Base-by-base conservation (phyloP, 352 stramenopile genomes). In the Globisporangium emineosum region DNA sequence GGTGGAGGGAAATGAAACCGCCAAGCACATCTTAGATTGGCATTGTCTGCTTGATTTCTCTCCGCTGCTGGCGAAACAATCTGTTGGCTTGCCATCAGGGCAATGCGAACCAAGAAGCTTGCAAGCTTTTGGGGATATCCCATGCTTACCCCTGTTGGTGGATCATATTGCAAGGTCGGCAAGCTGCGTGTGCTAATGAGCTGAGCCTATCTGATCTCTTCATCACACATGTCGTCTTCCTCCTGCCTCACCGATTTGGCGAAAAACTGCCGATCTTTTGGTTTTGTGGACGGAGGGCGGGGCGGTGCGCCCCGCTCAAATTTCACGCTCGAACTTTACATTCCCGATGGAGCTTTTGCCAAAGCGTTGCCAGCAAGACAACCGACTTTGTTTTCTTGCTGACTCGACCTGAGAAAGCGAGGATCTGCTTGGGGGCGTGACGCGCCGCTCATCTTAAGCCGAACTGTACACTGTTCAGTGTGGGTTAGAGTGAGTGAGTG, bases 321-420 rank as follows among this genome's bases (percentile, higher is more conserved):
- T 29, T 3, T 47, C 40, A 47, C 40, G 30, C 51, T n/a, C 15
- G 6, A 43, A 57, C 52, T 57, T 57, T 57, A 57, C 52, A 57
- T 57, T 45, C 37, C 37, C 15, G 17, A 29, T 19, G 19, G 6
- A 32, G 17, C 17, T 43, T 29, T 57, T 55, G 23, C 13, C 25
- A 12, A 35, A 35, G 49, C 49, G 2, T 30, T 56, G 15, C 50
- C 23, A 56, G 51, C 51, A 57, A 57, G 43, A 4, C 51, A 57
- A 57, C 51, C 51, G 51, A 57, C 51, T 57, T 57, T 57, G 51
- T n/a, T 43, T 13, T 43, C 17, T 19, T 43, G 52, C 30, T 57
- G 52, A 57, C 52, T 57, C 52, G 52, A 57, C 52, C 29, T 23
- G 25, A 56, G 29, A 32, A 42, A 53, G 21, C 29, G 29, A 57